phyloP scores from a whole-genome alignment of 192 early-diverging fungal genomes.

The Coemansia sp. region DNA sequence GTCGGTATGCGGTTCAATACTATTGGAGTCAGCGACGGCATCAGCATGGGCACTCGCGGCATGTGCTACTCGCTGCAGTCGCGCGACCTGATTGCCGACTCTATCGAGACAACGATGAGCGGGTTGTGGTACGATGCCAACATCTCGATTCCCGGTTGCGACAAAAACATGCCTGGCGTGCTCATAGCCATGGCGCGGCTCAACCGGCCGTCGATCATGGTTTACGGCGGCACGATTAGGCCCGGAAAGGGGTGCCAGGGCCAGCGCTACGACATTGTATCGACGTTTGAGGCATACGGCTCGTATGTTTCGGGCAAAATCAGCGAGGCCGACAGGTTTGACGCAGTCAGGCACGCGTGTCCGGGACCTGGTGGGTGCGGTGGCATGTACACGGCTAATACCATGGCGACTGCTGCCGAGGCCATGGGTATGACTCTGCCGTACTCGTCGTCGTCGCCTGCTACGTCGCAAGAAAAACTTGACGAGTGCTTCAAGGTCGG shows the following conservation, averaged over 20 bases:
- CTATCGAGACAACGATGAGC: conserved; percentile 98
- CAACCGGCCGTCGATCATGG: conserved; percentile 95
- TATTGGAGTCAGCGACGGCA: conserved; percentile 95
- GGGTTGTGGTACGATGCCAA: conserved; percentile 99
- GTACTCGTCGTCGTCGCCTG: conserved; percentile 94
- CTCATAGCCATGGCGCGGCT: conserved; percentile 94
- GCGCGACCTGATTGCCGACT: conserved; percentile 98
- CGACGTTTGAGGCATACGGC: conserved; percentile 96
- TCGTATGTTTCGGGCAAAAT: conserved; percentile 89
- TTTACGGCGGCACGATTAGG: conserved; percentile 96
- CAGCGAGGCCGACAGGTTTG: conserved; percentile 77
- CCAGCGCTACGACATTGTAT: conserved; percentile 85
- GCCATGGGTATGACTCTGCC: conserved; percentile 97
- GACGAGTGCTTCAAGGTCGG: conserved; percentile 87
- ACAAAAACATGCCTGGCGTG: conserved; percentile 98
- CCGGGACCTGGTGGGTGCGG: conserved; percentile 96
- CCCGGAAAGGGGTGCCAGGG: conserved; percentile 64
- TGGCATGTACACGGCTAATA: conserved; percentile 99
- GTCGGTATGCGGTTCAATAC: conserved; percentile 98
- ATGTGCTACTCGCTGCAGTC: conserved; percentile 98
- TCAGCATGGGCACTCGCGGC: conserved; percentile 94
- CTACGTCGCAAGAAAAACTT: conserved; percentile 79
- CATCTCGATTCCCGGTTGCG: conserved; percentile 92
- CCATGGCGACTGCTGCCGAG: conserved; percentile 96
- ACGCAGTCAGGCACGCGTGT: conserved; percentile 69